Conservation (phyloP, 331 rosid species). For the Cucumis variabilis region DNA sequence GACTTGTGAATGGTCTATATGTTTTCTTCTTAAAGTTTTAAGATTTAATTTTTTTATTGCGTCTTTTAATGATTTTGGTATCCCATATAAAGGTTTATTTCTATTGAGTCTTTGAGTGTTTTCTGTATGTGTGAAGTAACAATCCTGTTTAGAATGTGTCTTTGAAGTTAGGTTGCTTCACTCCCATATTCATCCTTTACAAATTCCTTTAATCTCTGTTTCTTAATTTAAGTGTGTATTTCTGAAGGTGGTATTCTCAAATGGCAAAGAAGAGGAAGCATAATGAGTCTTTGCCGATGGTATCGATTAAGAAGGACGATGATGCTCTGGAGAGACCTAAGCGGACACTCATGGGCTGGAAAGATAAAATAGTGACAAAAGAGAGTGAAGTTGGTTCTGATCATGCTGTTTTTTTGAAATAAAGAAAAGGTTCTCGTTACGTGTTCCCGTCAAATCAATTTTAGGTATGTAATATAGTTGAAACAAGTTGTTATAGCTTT, state of each 20-base stretch:
- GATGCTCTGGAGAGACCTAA: conserved; percentile 77
- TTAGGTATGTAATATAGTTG: conserved; percentile 52
- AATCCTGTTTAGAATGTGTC: too few species aligned
- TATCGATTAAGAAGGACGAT: conserved; percentile 54
- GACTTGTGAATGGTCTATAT: too few species aligned
- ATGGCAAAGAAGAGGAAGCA: conserved; percentile 97
- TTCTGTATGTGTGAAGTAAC: too few species aligned
- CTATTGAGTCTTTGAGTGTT: too few species aligned
- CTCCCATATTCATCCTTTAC: too few species aligned
- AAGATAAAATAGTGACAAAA: conserved; percentile 50
- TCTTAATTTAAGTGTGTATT: background rate
- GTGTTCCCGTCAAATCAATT: conserved; percentile 87
- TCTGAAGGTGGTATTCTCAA: conserved; percentile 23
- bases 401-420: conserved; percentile 64
- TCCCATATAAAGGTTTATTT: too few species aligned
- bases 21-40: too few species aligned
- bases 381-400: conserved; percentile 36
- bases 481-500: background rate
- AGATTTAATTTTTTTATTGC: too few species aligned
- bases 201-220: background rate
- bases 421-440: conserved; percentile 93
- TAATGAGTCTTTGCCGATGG: conserved; percentile 50
- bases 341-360: conserved; percentile 91
- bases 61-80: too few species aligned
- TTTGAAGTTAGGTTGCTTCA: too few species aligned